Conservation (phyloP, 257 asterid genomes). For the Plantago ovata region DNA sequence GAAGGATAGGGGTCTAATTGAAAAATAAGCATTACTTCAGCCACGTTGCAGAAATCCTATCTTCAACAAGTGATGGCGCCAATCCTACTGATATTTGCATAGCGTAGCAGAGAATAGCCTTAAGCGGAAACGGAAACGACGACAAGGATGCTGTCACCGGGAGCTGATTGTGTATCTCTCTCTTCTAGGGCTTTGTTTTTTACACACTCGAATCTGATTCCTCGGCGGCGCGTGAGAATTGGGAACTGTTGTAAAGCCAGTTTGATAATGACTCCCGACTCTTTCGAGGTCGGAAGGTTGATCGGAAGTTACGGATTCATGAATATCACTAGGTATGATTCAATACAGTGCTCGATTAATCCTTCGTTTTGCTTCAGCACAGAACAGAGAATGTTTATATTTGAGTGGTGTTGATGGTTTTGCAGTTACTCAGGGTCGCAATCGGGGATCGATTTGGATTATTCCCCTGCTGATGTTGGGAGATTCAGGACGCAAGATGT, state of each 20-base stretch:
- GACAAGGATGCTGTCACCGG: conserved; percentile 18
- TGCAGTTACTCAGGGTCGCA: conserved; percentile 72
- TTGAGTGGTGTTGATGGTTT: conserved; percentile 12
- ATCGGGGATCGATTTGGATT: conserved; percentile 39
- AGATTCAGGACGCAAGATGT: conserved; percentile 70
- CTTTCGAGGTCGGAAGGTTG: conserved; percentile 79
- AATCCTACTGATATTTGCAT: neutral
- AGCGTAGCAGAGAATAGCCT: neutral
- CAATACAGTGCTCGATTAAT: neutral
- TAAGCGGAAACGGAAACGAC: neutral
- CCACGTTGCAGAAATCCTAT: neutral
- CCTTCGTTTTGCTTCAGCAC: neutral
- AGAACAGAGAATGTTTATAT: too few relatives aligned
- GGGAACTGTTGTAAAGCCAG: conserved; percentile 38
- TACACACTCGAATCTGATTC: conserved; percentile 10
- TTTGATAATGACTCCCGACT: conserved; percentile 58
- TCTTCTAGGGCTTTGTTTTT: conserved; percentile 26
- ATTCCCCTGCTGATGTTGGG: conserved; percentile 41
- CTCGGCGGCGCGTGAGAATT: conserved; percentile 21
- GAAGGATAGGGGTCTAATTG: too few relatives aligned
- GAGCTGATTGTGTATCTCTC: conserved; percentile 26
- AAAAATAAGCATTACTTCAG: neutral
- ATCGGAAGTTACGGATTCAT: conserved; percentile 92
- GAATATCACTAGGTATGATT: conserved; percentile 63
- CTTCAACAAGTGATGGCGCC: neutral